Evolutionary conservation across 768 basidiomycete genomes (phyloP).

Genomic region (Sporobolomyces phaffii): DNA sequence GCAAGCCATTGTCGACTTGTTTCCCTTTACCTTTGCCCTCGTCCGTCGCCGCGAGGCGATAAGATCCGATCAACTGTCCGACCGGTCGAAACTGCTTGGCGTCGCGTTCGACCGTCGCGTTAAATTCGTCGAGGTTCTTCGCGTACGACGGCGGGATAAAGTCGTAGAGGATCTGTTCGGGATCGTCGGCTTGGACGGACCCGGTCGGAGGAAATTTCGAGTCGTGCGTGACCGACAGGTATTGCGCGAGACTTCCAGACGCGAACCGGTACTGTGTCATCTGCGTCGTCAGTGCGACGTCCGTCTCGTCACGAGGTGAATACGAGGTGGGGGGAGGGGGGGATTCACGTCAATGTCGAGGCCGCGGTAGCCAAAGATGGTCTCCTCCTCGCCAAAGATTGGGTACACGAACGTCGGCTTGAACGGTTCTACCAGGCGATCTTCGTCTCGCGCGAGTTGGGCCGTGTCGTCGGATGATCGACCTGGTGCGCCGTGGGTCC

Average conservation of each 20-base stretch:
- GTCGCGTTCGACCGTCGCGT: slow-evolving; percentile 66
- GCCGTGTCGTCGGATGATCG: slow-evolving; percentile 64
- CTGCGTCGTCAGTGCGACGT: too few relatives aligned
- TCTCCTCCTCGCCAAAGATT: slow-evolving; percentile 93
- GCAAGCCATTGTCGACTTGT: slow-evolving; percentile 39
- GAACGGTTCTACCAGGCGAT: slow-evolving; percentile 56
- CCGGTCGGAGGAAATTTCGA: slow-evolving; percentile 57
- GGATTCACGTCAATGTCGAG: slow-evolving; percentile 71
- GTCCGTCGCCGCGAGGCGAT: slow-evolving; percentile 55
- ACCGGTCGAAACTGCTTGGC: slow-evolving; percentile 69
- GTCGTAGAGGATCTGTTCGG: slow-evolving; percentile 66
- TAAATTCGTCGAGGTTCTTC: slow-evolving; percentile 63
- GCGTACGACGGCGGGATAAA: slow-evolving; percentile 75
- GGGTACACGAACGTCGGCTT: slow-evolving; percentile 91
- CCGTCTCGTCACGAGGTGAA: neutral
- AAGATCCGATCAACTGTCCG: slow-evolving; percentile 70
- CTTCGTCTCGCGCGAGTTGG: slow-evolving; percentile 55
- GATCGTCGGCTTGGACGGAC: slow-evolving; percentile 72
- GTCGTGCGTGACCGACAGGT: slow-evolving; percentile 63
- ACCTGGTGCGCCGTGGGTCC: slow-evolving; percentile 52
- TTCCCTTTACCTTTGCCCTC: slow-evolving; percentile 57
- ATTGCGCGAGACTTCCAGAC: slow-evolving; percentile 76
- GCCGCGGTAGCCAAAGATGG: slow-evolving; percentile 86
- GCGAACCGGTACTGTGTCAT: slow-evolving; percentile 69
- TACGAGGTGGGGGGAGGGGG: neutral